Evolutionary conservation across 345 rosid genomes (phyloP).

Genomic region (Eutrema yunnanense): DNA sequence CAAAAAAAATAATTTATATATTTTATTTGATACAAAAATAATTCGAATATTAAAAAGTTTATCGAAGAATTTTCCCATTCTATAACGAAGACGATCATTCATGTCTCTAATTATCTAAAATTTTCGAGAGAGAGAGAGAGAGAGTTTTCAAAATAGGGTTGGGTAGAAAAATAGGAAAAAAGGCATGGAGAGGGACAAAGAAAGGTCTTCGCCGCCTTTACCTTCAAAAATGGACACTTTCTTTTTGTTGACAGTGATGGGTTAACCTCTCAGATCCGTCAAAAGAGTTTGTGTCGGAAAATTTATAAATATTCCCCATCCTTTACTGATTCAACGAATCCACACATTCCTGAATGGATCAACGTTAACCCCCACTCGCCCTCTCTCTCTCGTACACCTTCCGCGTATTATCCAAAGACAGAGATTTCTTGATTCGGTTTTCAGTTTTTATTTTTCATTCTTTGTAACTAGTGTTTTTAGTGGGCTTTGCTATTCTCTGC

Average conservation of each 20-base stretch:
- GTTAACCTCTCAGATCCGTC: neutral
- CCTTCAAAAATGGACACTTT: neutral
- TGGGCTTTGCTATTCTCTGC: neutral
- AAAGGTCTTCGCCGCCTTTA: neutral
- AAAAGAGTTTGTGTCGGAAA: neutral
- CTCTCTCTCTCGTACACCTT: neutral
- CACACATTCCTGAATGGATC: neutral
- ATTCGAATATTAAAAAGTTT: too few species aligned
- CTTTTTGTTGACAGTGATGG: neutral
- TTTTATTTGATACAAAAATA: too few species aligned
- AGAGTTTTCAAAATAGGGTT: neutral
- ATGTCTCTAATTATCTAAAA: too few species aligned
- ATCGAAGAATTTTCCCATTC: too few species aligned
- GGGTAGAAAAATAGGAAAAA: neutral
- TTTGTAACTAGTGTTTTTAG: neutral
- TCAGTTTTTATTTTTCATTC: neutral
- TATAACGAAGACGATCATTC: too few species aligned
- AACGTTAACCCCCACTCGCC: neutral
- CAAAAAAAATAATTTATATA: too few species aligned
- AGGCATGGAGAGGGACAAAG: neutral
- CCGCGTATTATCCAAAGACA: neutral
- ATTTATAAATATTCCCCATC: neutral
- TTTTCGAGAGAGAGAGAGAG: neutral
- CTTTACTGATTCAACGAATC: neutral
- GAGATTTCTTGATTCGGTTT: neutral